phyloP scores from a whole-genome alignment of 2,329 filamentous ascomycete species.

The Aspergillus sp. region DNA sequence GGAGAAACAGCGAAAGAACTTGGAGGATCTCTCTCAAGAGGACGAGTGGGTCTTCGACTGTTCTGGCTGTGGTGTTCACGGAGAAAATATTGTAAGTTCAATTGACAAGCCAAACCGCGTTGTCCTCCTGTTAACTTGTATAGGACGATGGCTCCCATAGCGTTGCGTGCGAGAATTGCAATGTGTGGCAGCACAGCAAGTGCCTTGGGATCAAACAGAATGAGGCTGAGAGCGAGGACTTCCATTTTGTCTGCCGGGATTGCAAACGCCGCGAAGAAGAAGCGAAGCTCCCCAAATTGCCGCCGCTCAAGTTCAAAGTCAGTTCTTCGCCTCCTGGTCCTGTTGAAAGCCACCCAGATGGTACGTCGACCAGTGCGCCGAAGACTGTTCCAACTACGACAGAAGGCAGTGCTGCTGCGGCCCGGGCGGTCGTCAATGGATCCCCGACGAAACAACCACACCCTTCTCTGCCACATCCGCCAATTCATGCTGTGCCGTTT shows the following conservation, averaged over 20 bases:
- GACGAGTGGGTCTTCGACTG: constrained; percentile 96
- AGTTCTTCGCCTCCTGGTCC: constrained; percentile 46
- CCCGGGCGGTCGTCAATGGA: constrained; percentile 19
- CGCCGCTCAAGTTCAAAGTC: constrained; percentile 59
- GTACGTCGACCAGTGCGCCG: constrained; percentile 11
- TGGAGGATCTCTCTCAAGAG: constrained; percentile 72
- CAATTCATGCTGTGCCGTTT: constrained; percentile 15
- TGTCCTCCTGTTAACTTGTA: constrained; percentile 20
- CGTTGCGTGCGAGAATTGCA: constrained; percentile 90
- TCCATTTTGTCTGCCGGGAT: constrained; percentile 78
- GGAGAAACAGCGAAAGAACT: constrained; percentile 72
- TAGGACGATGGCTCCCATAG: constrained; percentile 90
- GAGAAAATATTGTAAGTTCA: constrained; percentile 65
- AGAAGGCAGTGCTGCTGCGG: constrained; percentile 19
- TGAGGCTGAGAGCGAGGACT: constrained; percentile 81
- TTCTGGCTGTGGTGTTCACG: constrained; percentile 79
- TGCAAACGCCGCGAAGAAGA: constrained; percentile 71
- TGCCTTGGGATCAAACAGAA: constrained; percentile 78
- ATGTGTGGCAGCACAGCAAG: constrained; percentile 94
- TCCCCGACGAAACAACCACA: constrained; percentile 22
- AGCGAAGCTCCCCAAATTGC: constrained; percentile 61
- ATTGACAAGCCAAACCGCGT: neutral
- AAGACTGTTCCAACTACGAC: constrained; percentile 25
- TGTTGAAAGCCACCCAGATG: constrained; percentile 17
- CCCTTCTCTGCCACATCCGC: constrained; percentile 12